A percentile compares a stretch with the other conserved stretches of the same genome.
Evolutionary conservation across 2,329 filamentous ascomycete species (phyloP).

Genomic region (Ophiosphaerella herpotricha): DNA sequence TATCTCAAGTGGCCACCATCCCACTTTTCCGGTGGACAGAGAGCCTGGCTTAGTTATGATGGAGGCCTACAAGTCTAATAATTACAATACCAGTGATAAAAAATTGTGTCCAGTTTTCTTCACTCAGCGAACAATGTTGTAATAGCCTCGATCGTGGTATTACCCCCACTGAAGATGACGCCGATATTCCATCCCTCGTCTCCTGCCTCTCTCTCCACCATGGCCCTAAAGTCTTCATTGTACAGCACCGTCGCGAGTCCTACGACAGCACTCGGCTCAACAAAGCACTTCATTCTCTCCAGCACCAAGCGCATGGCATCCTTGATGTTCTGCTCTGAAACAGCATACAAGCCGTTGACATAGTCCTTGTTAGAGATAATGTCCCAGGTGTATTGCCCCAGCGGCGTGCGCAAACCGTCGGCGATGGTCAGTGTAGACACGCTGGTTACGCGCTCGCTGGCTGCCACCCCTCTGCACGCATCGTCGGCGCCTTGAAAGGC

Average conservation of each 20-base stretch:
- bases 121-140: slow-evolving; percentile 55
- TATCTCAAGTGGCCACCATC: too few relatives aligned
- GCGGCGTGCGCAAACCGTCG: slow-evolving; percentile 83
- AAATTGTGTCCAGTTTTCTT: not conserved
- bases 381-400: slow-evolving; percentile 76
- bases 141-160: slow-evolving; percentile 67
- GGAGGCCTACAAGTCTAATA: too few relatives aligned
- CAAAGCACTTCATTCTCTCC: slow-evolving; percentile 86
- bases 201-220: slow-evolving; percentile 73
- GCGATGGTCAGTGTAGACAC: slow-evolving; percentile 83
- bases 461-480: slow-evolving; percentile 69
- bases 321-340: slow-evolving; percentile 81
- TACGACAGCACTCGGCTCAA: slow-evolving; percentile 89
- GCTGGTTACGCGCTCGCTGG: slow-evolving; percentile 65
- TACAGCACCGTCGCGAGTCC: slow-evolving; percentile 80
- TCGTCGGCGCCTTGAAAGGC: slow-evolving; percentile 84
- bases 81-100: not conserved
- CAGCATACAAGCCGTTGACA: slow-evolving; percentile 72
- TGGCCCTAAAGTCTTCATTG: slow-evolving; percentile 74
- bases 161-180: slow-evolving; percentile 66
- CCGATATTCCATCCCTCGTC: slow-evolving; percentile 74
- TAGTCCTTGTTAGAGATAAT: slow-evolving; percentile 75
- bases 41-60: too few relatives aligned
- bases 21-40: too few relatives aligned
- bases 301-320: slow-evolving; percentile 76